These are phyloP conservation scores for Aspergillus avenaceus DNA, from an alignment of 495 filamentous ascomycete genomes.

Conservation along the genomic window DNA sequence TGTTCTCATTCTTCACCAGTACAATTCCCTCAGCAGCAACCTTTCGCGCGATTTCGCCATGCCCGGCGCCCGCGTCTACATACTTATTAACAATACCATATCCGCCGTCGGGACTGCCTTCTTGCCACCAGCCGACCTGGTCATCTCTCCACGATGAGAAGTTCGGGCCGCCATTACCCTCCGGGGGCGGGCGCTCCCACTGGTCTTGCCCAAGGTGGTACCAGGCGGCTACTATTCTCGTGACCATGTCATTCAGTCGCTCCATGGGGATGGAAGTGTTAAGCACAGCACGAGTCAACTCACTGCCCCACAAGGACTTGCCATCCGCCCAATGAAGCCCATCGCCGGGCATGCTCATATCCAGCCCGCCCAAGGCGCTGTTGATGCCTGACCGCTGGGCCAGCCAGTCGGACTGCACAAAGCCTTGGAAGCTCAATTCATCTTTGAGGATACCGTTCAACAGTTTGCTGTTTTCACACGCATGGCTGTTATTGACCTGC, in stretches of 20 bases:
- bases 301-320: slow-evolving; percentile 72
- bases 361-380: slow-evolving; percentile 77
- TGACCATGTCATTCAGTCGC: slow-evolving; percentile 89
- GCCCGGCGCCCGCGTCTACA: slow-evolving; percentile 58
- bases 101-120: slow-evolving; percentile 51
- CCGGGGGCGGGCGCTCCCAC: slow-evolving; percentile 47
- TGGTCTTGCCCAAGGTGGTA: slow-evolving; percentile 86
- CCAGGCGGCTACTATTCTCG: slow-evolving; percentile 86
- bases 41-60: slow-evolving; percentile 60
- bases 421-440: slow-evolving; percentile 91
- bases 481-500: slow-evolving; percentile 85
- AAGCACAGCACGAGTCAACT: slow-evolving; percentile 71
- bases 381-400: slow-evolving; percentile 80
- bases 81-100: slow-evolving; percentile 66
- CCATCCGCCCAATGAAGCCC: slow-evolving; percentile 74
- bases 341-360: slow-evolving; percentile 96
- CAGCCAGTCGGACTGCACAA: slow-evolving; percentile 90
- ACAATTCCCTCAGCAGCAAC: slow-evolving; percentile 84
- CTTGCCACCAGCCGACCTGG: slow-evolving; percentile 57
- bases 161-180: slow-evolving; percentile 71
- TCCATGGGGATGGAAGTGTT: slow-evolving; percentile 81
- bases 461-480: slow-evolving; percentile 88
- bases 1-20: slow-evolving; percentile 72
- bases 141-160: slow-evolving; percentile 89
- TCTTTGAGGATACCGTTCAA: slow-evolving; percentile 93